Percentiles rank a stretch among this genome's conserved stretches.
Evolutionary conservation across 2,329 filamentous ascomycete genomes (phyloP).

Genomic region (Aspergillus pseudoglaucus): DNA sequence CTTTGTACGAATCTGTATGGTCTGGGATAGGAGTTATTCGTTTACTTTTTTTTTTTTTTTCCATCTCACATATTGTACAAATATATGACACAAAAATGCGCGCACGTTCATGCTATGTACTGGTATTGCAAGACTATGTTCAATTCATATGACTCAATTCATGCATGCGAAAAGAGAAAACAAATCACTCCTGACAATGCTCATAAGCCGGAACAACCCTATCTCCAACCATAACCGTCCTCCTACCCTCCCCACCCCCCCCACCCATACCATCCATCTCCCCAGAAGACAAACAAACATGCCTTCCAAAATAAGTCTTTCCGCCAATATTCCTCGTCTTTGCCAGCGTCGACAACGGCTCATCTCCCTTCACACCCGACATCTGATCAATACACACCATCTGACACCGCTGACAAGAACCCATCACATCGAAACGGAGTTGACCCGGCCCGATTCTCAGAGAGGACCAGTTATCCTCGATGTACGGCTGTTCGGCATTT

Average conservation of each 20-base stretch:
- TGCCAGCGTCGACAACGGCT: constrained; percentile 81
- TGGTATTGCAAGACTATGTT: background rate
- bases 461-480: constrained; percentile 70
- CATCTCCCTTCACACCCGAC: constrained; percentile 68
- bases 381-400: constrained; percentile 94
- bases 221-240: constrained; percentile 37
- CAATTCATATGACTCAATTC: background rate
- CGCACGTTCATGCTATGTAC: background rate
- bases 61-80: constrained; percentile 13
- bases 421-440: constrained; percentile 55
- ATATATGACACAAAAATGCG: constrained; percentile 4
- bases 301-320: constrained; percentile 83
- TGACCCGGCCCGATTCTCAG: constrained; percentile 54
- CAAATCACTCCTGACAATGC: constrained; percentile 5
- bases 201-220: constrained; percentile 26
- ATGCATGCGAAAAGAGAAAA: background rate
- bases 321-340: constrained; percentile 79
- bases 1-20: constrained; percentile 7
- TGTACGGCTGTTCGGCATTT: constrained; percentile 57
- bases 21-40: constrained; percentile 12
- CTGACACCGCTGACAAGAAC: constrained; percentile 80
- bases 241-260: constrained; percentile 11
- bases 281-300: constrained; percentile 47
- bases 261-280: constrained; percentile 8
- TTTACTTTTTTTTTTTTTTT: constrained; percentile 2